These are phyloP conservation scores for Pseudogymnoascus sp. DNA, from an alignment of 2,329 filamentous ascomycete species.

Conservation along the genomic window DNA sequence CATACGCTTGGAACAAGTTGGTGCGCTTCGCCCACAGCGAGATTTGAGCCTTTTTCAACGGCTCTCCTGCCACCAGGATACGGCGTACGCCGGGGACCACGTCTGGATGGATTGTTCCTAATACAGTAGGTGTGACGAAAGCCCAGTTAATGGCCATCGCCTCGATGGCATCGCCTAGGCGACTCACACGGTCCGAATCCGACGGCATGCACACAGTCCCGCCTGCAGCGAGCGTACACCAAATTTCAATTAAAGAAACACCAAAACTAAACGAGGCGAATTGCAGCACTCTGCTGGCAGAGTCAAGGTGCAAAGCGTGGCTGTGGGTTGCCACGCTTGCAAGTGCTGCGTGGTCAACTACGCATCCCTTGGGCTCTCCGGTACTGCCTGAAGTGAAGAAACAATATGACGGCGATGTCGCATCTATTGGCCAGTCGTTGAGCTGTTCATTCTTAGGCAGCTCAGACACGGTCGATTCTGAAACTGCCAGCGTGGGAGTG, in stretches of 20 bases:
- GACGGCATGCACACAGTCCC: slow-evolving; percentile 52
- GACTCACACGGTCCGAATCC: slow-evolving; percentile 58
- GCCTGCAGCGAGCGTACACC: slow-evolving; percentile 2
- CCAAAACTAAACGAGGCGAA: slow-evolving; percentile 12
- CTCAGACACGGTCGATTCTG: background rate
- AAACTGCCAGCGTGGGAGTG: background rate
- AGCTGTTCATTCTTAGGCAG: background rate
- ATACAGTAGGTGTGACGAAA: slow-evolving; percentile 42
- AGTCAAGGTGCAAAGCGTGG: slow-evolving; percentile 29
- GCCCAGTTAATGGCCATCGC: slow-evolving; percentile 42
- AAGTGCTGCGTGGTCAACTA: slow-evolving; percentile 23
- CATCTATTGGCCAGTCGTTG: background rate
- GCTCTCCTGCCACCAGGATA: slow-evolving; percentile 42
- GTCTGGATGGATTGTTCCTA: slow-evolving; percentile 75
- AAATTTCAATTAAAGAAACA: slow-evolving; percentile 4
- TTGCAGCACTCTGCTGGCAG: slow-evolving; percentile 33
- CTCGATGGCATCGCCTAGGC: slow-evolving; percentile 58
- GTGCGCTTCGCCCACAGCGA: slow-evolving; percentile 27
- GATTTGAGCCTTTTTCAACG: slow-evolving; percentile 32
- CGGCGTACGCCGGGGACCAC: slow-evolving; percentile 50
- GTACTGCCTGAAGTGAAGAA: slow-evolving; percentile 39
- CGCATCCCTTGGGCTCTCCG: slow-evolving; percentile 41
- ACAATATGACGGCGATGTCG: background rate
- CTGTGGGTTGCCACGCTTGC: slow-evolving; percentile 14
- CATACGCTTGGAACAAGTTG: slow-evolving; percentile 49